Evolutionary conservation across 441 rosid genomes (phyloP).

Genomic region (Populus hybrid): DNA sequence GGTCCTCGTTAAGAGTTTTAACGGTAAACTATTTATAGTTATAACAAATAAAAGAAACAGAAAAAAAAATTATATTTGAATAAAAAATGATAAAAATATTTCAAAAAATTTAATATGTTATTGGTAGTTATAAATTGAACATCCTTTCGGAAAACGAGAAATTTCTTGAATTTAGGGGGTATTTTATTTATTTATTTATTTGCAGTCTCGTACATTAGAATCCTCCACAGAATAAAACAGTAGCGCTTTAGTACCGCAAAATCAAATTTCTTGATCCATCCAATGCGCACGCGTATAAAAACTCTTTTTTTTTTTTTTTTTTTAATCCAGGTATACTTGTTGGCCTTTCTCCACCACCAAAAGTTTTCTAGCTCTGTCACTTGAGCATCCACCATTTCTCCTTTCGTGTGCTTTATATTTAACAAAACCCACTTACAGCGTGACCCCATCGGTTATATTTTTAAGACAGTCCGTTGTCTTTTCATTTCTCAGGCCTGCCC

Average conservation of each 20-base stretch:
- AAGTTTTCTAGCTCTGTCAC: neutral
- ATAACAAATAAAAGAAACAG: too few species aligned
- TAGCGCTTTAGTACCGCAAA: neutral
- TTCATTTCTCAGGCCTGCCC: neutral
- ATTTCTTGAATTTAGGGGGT: too few species aligned
- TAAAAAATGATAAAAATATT: too few species aligned
- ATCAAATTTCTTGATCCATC: neutral
- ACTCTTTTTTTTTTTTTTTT: too few species aligned
- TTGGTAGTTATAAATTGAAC: neutral
- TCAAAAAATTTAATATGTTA: neutral
- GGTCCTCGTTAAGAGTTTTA: neutral
- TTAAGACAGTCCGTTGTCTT: too few species aligned
- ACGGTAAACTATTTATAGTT: neutral
- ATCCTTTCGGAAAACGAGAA: too few species aligned
- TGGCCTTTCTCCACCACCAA: neutral
- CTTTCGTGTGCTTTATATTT: too few species aligned
- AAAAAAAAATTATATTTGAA: too few species aligned
- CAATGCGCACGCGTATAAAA: neutral
- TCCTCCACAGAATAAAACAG: neutral
- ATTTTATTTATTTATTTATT: too few species aligned
- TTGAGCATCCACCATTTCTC: neutral
- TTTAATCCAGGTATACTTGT: neutral
- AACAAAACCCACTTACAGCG: too few species aligned
- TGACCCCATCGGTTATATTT: too few species aligned
- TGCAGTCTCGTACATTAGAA: neutral